phyloP scores from a whole-genome alignment of 2,329 filamentous ascomycete species.

The Alternaria brassicicola region DNA sequence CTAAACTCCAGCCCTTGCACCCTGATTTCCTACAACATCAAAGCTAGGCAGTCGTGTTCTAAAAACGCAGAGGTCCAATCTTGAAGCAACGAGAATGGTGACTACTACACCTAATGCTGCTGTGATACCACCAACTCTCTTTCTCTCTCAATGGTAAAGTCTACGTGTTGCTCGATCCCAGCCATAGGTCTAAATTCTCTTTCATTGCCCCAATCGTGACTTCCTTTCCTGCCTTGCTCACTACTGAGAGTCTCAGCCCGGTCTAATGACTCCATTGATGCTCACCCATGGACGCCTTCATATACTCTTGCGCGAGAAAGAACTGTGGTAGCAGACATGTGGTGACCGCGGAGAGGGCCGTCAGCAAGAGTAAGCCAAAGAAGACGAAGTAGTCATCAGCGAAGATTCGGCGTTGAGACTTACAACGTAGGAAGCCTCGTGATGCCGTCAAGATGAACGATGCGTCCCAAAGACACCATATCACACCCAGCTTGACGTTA shows the following conservation, averaged over 20 bases:
- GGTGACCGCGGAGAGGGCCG: neutral
- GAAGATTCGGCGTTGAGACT: neutral
- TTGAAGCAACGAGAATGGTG: too few relatives aligned
- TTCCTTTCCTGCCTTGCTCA: neutral
- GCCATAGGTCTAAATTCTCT: neutral
- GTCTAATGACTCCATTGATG: neutral
- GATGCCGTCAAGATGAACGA: neutral
- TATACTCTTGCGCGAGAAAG: constrained; percentile 2
- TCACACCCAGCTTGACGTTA: neutral
- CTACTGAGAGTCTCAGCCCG: neutral
- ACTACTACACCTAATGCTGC: neutral
- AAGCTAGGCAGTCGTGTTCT: too few relatives aligned
- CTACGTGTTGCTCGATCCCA: neutral
- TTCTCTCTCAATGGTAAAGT: neutral
- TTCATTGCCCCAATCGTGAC: neutral
- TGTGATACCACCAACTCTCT: neutral
- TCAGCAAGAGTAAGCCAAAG: neutral
- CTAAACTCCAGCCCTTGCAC: too few relatives aligned
- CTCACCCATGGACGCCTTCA: neutral
- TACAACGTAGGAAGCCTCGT: neutral
- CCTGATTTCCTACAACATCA: too few relatives aligned
- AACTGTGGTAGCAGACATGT: constrained; percentile 8
- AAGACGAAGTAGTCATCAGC: neutral
- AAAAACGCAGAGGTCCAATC: too few relatives aligned
- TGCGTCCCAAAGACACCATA: neutral